phyloP scores from a whole-genome alignment of 805 yeast species.

The Pichia pseudocactophila region DNA sequence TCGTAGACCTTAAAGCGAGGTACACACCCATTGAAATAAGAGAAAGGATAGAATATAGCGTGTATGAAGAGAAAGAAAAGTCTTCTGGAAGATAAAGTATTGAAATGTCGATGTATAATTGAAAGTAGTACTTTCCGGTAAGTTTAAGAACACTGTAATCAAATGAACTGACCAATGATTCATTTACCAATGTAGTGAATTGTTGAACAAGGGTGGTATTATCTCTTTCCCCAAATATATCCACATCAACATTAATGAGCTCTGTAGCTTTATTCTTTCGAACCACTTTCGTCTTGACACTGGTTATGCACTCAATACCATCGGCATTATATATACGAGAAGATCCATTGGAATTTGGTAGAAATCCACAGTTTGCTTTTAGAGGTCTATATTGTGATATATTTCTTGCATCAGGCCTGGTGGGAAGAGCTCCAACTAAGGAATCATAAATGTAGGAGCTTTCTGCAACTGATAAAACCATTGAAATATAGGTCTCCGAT shows the following conservation, averaged over 20 bases:
- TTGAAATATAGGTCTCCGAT: conserved; percentile 15
- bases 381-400: conserved; percentile 74
- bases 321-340: conserved; percentile 78
- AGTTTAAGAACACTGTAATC: conserved; percentile 47
- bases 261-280: conserved; percentile 30
- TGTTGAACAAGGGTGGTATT: conserved; percentile 63
- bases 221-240: conserved; percentile 71
- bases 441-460: conserved; percentile 71
- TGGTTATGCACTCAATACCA: conserved; percentile 89
- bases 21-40: conserved; percentile 72
- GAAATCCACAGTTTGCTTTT: conserved; percentile 70
- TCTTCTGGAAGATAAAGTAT: conserved; percentile 52
- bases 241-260: conserved; percentile 68
- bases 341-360: conserved; percentile 88
- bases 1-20: conserved; percentile 72
- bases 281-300: conserved; percentile 81
- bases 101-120: conserved; percentile 70
- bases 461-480: conserved; percentile 72
- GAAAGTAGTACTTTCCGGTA: conserved; percentile 67
- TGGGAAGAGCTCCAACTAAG: conserved; percentile 45
- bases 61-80: conserved; percentile 49
- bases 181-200: conserved; percentile 52
- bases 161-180: conserved; percentile 43
- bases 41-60: conserved; percentile 45
- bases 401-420: conserved; percentile 78